Evolutionary conservation across 1,139 yeast species (phyloP), one percentile per base, ranked within the genome.

Genomic region (Scheffersomyces titani): DNA sequence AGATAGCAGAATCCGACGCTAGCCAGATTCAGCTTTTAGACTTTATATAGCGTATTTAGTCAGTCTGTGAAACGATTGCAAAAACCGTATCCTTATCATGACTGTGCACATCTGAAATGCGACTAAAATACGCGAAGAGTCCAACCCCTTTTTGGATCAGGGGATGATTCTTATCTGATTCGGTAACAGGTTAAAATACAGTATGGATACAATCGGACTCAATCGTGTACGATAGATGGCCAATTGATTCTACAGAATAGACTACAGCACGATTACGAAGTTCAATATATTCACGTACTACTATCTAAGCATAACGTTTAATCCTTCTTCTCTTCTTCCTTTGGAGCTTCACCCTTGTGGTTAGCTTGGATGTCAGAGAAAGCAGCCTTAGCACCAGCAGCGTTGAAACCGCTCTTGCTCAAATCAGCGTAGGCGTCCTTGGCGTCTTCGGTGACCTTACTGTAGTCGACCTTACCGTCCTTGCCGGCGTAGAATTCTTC

Each of bases 321-420:
- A 11, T 11, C 5, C 40, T 30, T 9, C 40, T 30, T 30, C 4
- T 30, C 40, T 7, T 24, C 30, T 6, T 30, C 40, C 30, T 45
- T 51, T 45, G n/a, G 49, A 46, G 49, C 49, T 46, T 46, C 49
- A 46, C 49, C 40, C 49, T 46, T 46, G 49, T 46, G 49, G 49
- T 46, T 46, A 22, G 49, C 49, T 54, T 61, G 64, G 61, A 64
- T 58, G 45, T 68, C 73, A 52, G 62, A 58, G 68, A 70, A 75
- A 55, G 76, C 77, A 58, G 70, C 65, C 64, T 73, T 69, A 61
- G 79, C 80, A 62, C 73, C 71, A 61, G 72, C 74, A 19, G 64
- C 52, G 64, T 66, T 64, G 52, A 74, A 60, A 60, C 78, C 79
- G 49, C 70, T 72, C 53, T 68, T 62, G 67, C 61, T 59, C 71